Conservation (phyloP, 2,329 filamentous ascomycete species). For the Fusarium sp. region DNA sequence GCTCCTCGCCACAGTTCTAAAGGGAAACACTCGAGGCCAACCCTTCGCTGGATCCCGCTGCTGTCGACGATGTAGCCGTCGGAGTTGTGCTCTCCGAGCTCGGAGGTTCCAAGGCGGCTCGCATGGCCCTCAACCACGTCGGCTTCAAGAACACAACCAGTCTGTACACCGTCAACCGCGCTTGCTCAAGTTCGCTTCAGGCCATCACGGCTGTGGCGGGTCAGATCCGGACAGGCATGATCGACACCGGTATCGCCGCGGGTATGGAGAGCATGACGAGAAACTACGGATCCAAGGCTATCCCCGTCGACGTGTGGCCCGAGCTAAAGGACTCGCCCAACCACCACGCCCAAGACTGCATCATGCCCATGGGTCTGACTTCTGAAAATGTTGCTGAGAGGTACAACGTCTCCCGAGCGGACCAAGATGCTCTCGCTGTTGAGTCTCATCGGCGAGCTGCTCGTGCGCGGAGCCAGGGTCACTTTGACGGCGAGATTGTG, state of each 20-base stretch:
- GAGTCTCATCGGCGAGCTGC: conserved; percentile 80
- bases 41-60: conserved; percentile 76
- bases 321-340: conserved; percentile 72
- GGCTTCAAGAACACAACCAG: conserved; percentile 79
- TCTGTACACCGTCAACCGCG: conserved; percentile 90
- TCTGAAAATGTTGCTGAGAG: conserved; percentile 87
- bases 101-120: conserved; percentile 88
- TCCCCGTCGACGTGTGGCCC: conserved; percentile 85
- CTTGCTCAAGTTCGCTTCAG: conserved; percentile 83
- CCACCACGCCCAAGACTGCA: conserved; percentile 82
- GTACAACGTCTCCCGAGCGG: conserved; percentile 77
- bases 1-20: conserved; percentile 76
- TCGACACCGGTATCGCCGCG: conserved; percentile 81
- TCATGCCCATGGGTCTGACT: conserved; percentile 95
- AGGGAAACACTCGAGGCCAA: conserved; percentile 64
- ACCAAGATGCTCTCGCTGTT: conserved; percentile 87
- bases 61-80: conserved; percentile 82
- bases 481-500: conserved; percentile 83
- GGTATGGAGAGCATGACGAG: conserved; percentile 98
- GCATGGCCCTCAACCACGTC: conserved; percentile 90
- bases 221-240: conserved; percentile 79
- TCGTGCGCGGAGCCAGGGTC: conserved; percentile 74
- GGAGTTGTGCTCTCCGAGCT: conserved; percentile 93
- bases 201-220: conserved; percentile 81
- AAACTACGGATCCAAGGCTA: conserved; percentile 88